Base-by-base conservation (phyloP, 441 rosid species). In the Raphanus hybrid region DNA sequence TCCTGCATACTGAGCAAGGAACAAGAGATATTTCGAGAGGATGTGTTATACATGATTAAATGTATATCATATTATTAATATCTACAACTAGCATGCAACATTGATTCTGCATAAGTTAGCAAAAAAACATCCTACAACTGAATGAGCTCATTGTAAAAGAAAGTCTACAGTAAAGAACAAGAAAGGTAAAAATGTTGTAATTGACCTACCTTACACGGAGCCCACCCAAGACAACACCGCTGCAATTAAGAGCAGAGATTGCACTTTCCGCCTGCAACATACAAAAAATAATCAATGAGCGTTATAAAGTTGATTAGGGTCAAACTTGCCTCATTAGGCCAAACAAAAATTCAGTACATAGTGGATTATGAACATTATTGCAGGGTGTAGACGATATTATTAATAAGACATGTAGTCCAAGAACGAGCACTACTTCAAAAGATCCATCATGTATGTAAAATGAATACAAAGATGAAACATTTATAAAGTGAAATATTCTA, bases 191-290 rank as follows among this genome's bases (percentile, higher is more conserved):
- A 61, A 48, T 8, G 15, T 41, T 61, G 50, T 61, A 74, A 58
- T 61, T 29, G 29, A 52, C 34, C 2, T 29, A 93, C 98, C 98
- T 90, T 79, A 93, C 82, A 8, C 94, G 94, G 85, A 90, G 80
- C 29, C 87, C 70, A 50, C 96, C 94, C 78, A 93, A 81, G 68
- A 93, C 74, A 2, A 82, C 88, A 79, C 98, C 97, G 52, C 96
- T 91, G 74, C 92, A 90, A 79, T 85, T 90, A 18, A 93, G 96
- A 37, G 97, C 97, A 4, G 83, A 84, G 65, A 88, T 88, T 57
- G 98, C 98, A 78, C 94, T 90, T 76, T 91, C 94, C 77, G 98
- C 97, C 97, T 89, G 89, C 12, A 79, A 80, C 4, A 73, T 12
- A 60, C 20, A 7, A 9, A 18, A 32, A 54, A 5, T n/a, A 67